Evolutionary conservation across 768 basidiomycete species (phyloP).

Genomic region (Candolleomyces eurysporus): DNA sequence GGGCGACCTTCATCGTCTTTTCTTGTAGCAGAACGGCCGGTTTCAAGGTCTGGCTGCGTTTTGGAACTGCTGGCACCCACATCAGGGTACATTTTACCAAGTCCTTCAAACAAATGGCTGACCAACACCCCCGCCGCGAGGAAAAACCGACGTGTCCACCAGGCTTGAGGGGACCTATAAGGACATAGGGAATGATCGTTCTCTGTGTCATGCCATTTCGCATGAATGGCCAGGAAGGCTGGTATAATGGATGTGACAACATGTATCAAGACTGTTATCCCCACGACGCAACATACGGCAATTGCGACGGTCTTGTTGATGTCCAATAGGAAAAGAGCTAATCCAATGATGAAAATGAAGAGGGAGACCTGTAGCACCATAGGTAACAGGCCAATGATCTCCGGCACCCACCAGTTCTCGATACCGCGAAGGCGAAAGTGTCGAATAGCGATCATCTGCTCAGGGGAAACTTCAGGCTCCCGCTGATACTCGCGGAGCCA

Average conservation of each 20-base stretch:
- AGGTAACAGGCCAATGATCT: constrained; percentile 25
- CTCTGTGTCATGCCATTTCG: no score
- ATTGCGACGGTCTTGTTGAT: constrained; percentile 19
- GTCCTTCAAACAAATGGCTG: no score
- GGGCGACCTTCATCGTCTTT: no score
- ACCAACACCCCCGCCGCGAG: no score
- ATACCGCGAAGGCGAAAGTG: constrained; percentile 29
- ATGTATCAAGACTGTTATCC: constrained; percentile 16
- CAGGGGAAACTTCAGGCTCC: constrained; percentile 14
- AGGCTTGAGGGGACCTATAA: constrained; percentile 27
- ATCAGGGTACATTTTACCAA: no score
- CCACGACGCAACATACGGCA: constrained; percentile 17
- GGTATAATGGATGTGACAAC: constrained; percentile 23
- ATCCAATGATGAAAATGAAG: constrained; percentile 27
- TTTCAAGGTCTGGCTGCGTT: no score
- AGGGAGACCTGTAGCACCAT: constrained; percentile 28
- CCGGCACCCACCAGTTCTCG: constrained; percentile 24
- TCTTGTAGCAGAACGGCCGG: no score
- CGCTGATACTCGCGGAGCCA: constrained; percentile 22
- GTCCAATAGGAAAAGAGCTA: constrained; percentile 26
- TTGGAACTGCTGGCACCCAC: no score
- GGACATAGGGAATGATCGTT: constrained; percentile 20
- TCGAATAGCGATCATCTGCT: constrained; percentile 18
- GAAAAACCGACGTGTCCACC: constrained; percentile 13
- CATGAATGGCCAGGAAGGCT: neutral